These are phyloP conservation scores for Verticillium isaacii DNA, from an alignment of 2,329 filamentous ascomycete species.

Conservation along the genomic window DNA sequence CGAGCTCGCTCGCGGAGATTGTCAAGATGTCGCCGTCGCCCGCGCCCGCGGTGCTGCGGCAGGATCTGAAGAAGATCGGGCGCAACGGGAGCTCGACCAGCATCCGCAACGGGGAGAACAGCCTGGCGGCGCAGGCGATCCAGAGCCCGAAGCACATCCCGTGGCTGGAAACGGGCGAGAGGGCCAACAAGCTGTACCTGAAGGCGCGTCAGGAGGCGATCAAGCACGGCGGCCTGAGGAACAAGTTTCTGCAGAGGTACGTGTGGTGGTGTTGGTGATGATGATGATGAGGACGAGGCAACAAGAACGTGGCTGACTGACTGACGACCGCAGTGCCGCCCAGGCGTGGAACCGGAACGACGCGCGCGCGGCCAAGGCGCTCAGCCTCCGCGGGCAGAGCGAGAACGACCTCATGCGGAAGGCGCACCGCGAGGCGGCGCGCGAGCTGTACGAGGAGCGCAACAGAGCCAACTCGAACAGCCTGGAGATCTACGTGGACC, in stretches of 20 bases:
- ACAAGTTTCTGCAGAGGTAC: slow-evolving; percentile 94
- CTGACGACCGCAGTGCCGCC: slow-evolving; percentile 60
- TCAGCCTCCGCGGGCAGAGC: slow-evolving; percentile 89
- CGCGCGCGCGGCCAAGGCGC: slow-evolving; percentile 88
- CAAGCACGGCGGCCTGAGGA: slow-evolving; percentile 91
- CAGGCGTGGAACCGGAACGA: slow-evolving; percentile 99
- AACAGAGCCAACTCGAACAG: slow-evolving; percentile 62
- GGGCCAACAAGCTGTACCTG: slow-evolving; percentile 88
- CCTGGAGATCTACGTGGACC: slow-evolving; percentile 84
- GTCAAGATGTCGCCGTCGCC: slow-evolving; percentile 93
- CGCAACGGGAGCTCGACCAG: slow-evolving; percentile 63
- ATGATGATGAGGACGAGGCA: no score
- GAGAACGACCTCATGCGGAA: slow-evolving; percentile 98
- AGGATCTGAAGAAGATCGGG: slow-evolving; percentile 53
- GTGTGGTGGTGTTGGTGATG: slow-evolving; percentile 12
- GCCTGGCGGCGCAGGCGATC: slow-evolving; percentile 76
- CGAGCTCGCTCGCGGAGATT: slow-evolving; percentile 85
- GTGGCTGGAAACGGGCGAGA: slow-evolving; percentile 91
- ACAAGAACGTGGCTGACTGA: slow-evolving; percentile 1
- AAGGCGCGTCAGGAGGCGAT: slow-evolving; percentile 95
- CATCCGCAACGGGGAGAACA: slow-evolving; percentile 69
- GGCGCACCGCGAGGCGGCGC: slow-evolving; percentile 89
- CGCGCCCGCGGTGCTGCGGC: slow-evolving; percentile 55
- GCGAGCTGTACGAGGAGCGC: slow-evolving; percentile 87
- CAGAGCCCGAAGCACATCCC: slow-evolving; percentile 86